These are phyloP conservation scores for Russula vinacea DNA, from an alignment of 768 basidiomycete genomes.

Conservation along the genomic window DNA sequence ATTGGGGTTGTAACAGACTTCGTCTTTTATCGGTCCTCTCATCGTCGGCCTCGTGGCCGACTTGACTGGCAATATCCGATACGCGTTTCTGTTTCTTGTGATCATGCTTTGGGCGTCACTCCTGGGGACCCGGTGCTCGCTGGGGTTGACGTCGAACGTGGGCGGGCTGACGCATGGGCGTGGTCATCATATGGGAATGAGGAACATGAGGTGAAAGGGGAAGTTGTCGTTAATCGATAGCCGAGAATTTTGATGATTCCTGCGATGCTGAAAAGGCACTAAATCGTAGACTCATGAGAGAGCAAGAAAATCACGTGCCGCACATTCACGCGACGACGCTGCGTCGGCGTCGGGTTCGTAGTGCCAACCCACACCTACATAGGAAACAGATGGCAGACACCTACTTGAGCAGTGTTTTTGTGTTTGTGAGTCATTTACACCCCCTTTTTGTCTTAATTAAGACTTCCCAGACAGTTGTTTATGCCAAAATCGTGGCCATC, in stretches of 20 bases:
- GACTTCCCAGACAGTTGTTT: too few relatives aligned
- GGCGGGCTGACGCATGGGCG: slow-evolving; percentile 49
- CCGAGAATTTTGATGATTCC: not conserved
- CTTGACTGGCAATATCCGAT: slow-evolving; percentile 85
- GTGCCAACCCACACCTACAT: too few relatives aligned
- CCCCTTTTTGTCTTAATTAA: too few relatives aligned
- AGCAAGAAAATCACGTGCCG: too few relatives aligned
- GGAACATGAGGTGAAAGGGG: not conserved
- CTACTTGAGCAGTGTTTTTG: too few relatives aligned
- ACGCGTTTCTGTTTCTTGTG: slow-evolving; percentile 85
- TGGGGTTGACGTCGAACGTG: slow-evolving; percentile 66
- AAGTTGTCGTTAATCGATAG: not conserved
- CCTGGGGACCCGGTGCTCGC: slow-evolving; percentile 70
- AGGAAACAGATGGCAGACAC: too few relatives aligned
- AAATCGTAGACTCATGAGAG: too few relatives aligned
- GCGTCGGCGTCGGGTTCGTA: too few relatives aligned
- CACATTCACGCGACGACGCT: too few relatives aligned
- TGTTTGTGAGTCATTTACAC: too few relatives aligned
- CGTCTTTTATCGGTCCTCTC: slow-evolving; percentile 88
- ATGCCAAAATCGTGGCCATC: too few relatives aligned
- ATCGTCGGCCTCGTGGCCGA: slow-evolving; percentile 87
- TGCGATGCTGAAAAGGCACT: too few relatives aligned
- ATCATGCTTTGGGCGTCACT: slow-evolving; percentile 77
- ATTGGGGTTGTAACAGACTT: slow-evolving; percentile 52
- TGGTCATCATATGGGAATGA: slow-evolving; percentile 26